Evolutionary conservation across 768 basidiomycete genomes (phyloP), one percentile per base, ranked within the genome.

Genomic region (Calocera cornea): DNA sequence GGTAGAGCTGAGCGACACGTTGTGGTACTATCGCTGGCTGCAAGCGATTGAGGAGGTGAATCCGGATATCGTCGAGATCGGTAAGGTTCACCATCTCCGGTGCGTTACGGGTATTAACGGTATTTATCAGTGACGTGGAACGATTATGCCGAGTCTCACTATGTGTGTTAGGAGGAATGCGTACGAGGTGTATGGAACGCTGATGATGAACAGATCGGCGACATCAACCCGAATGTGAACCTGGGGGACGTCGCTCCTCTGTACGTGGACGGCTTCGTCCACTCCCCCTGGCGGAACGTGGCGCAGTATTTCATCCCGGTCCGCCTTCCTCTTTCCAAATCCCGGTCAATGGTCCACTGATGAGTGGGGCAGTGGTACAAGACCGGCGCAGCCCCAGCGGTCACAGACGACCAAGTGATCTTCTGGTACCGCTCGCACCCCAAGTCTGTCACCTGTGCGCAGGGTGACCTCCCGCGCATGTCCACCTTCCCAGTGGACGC

Each of bases 41-140:
- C 67, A 68, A 33, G 67, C 67, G 17, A 64, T 64, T 38, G 11
- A 27, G 33, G 63, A 68, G 34, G 67, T 68, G 17, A 64, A 64
- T 41, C 69, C 41, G 66, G 69, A 34, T 72, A 68, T 68, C 40
- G 63, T 68, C 2, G 67, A 68, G 29, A 64, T 68, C 41, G 64
- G 10, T 54, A 63, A 19, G 38, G 19, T 11, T 8, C 27, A n/a
- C 19, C 19, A 10, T 12, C 31, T 65, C 33, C 34, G 3, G 19
- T 29, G 5, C 2, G 2, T 14, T 34, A 38, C 14, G 36, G 36
- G 7, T 38, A 38, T 5, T n/a, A n/a, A n/a, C n/a, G 7, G 36
- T 14, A 38, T 38, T 38, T 14, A 5, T 5, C 36, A 38, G 36
- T 38, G 36, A 38, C 36, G 36, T 38, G 36, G 36, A 50, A 49